Percentiles rank a stretch among this genome's conserved stretches.
Conservation (phyloP, 179 eudicot species). For the Beta macrorhiza region DNA sequence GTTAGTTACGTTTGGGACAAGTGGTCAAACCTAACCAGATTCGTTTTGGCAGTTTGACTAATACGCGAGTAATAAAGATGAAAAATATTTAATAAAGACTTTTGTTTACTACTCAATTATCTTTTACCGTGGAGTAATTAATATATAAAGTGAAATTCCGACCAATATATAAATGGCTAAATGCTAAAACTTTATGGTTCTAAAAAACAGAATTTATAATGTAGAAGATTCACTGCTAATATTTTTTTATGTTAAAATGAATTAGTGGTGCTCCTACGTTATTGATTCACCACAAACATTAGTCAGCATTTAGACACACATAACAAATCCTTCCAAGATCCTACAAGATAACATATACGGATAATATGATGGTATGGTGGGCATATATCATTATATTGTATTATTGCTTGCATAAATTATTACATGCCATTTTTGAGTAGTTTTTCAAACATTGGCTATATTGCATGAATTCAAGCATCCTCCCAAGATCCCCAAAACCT, state of each 20-base stretch:
- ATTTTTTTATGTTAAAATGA: too few species aligned
- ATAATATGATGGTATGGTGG: neutral
- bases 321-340: constrained; percentile 15
- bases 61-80: too few species aligned
- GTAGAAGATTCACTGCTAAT: neutral
- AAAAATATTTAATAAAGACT: too few species aligned
- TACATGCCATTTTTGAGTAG: constrained; percentile 11
- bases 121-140: too few species aligned
- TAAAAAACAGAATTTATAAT: neutral
- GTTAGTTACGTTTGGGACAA: constrained; percentile 26
- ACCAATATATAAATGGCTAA: neutral
- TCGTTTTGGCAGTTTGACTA: constrained; percentile 19
- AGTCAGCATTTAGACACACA: neutral
- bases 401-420: neutral
- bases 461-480: neutral
- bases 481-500: neutral
- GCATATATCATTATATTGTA: neutral
- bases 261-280: too few species aligned
- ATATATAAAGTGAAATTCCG: too few species aligned
- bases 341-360: constrained; percentile 2
- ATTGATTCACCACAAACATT: too few species aligned
- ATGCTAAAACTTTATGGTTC: neutral
- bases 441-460: neutral
- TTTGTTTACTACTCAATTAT: too few species aligned
- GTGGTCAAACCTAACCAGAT: constrained; percentile 38